Conservation (phyloP, 257 asterid species). For the Primulina huaijiensis region DNA sequence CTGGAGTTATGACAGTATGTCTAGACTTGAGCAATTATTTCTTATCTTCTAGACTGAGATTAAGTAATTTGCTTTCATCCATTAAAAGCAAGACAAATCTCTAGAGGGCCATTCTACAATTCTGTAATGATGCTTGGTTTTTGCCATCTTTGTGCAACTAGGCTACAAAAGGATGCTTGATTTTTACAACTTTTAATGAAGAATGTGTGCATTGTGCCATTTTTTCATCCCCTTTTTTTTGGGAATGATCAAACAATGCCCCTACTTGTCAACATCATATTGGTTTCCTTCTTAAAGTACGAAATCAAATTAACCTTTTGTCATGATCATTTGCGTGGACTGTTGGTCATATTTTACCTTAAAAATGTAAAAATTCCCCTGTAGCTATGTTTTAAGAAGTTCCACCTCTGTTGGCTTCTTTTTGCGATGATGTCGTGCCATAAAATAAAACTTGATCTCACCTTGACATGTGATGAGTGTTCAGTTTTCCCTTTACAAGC, state of each 20-base stretch:
- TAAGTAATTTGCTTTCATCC: slow-evolving; percentile 4
- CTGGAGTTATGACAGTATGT: slow-evolving; percentile 96
- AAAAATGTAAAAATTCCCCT: neutral
- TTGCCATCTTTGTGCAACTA: slow-evolving; percentile 9
- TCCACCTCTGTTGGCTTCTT: neutral
- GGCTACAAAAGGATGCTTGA: slow-evolving; percentile 4
- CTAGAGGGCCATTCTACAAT: neutral
- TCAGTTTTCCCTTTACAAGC: slow-evolving; percentile 8
- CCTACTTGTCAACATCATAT: too few relatives aligned
- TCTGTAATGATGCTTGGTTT: slow-evolving; percentile 10
- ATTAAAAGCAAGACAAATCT: slow-evolving; percentile 1
- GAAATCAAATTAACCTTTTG: too few relatives aligned
- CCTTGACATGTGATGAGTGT: neutral
- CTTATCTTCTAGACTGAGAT: slow-evolving; percentile 3
- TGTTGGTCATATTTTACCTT: slow-evolving; percentile 6
- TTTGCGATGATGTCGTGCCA: slow-evolving; percentile 14
- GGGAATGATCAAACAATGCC: too few relatives aligned
- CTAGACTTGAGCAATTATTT: slow-evolving; percentile 14
- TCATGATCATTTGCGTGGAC: neutral
- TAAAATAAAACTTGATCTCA: neutral
- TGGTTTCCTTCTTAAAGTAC: too few relatives aligned
- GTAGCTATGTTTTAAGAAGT: neutral
- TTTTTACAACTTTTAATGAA: slow-evolving; percentile 3
- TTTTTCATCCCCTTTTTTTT: slow-evolving; percentile 14
- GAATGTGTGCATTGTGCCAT: slow-evolving; percentile 12